Evolutionary conservation across 768 basidiomycete species (phyloP), one percentile per base, ranked within the genome.

Genomic region (Clavaria fumosa): DNA sequence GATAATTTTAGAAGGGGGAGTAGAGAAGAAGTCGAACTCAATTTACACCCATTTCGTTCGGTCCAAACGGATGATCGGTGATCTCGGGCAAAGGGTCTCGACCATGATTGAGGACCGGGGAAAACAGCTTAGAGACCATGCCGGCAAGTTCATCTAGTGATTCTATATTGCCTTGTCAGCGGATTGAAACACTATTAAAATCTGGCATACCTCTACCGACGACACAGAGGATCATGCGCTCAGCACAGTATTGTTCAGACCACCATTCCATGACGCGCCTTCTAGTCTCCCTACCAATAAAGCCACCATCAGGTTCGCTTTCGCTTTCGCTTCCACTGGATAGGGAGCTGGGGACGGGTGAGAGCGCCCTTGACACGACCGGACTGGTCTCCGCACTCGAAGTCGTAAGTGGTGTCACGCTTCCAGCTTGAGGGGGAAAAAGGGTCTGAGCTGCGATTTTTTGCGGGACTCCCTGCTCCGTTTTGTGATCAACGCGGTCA

Each of bases 211-310:
- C 81, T 67, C 73, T 77, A 18, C 86, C 86, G 24, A 88, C 62
- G 23, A 89, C 63, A 47, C 78, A 82, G 21, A 89, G 53, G 27
- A 70, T 69, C 85, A 89, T 89, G 24, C 82, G 63, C 52, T 75
- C 73, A 1, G 86, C 82, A 43, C 78, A 83, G 50, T 89, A 89
- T 50, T 84, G 79, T 35, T 66, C 63, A 23, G 50, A 60, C 85
- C 85, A 89, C 85, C 85, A 89, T 56, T 86, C 78, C 14, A 88
- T 66, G 24, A 88, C 56, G 44, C 85, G 64, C 26, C 83, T 69
- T 36, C 80, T 73, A 3, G 72, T 80, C 55, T 86, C 88, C 37
- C 77, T 72, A 34, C 89, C 89, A 43, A 83, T 65, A 12, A 60
- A 64, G 31, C 84, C 81, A 27, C 88, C 76, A 56, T 81, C 80